phyloP scores from a whole-genome alignment of 2,329 filamentous ascomycete species.

The Alternaria tenuissima region DNA sequence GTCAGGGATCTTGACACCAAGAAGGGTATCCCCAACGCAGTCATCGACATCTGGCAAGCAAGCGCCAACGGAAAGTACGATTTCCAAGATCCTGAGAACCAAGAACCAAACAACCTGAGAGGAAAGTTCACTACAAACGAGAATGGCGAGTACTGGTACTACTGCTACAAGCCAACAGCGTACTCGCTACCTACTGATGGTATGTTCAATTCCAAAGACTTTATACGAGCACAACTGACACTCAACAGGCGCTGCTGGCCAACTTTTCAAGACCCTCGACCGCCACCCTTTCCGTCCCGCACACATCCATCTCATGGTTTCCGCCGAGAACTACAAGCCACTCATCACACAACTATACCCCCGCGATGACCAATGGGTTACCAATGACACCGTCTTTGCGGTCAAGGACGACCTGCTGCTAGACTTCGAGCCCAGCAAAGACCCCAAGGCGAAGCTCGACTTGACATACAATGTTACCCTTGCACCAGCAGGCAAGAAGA shows the following conservation, averaged over 20 bases:
- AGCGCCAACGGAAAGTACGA: constrained; percentile 79
- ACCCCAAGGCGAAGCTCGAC: constrained; percentile 65
- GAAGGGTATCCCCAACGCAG: constrained; percentile 71
- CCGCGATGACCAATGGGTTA: constrained; percentile 65
- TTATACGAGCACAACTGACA: constrained; percentile 5
- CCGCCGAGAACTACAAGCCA: constrained; percentile 64
- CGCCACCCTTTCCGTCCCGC: constrained; percentile 68
- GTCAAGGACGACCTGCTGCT: constrained; percentile 69
- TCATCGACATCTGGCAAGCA: constrained; percentile 82
- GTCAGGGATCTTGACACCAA: constrained; percentile 71
- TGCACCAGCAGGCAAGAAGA: constrained; percentile 52
- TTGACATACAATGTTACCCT: constrained; percentile 69
- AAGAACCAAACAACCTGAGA: constrained; percentile 76
- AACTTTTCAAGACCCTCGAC: constrained; percentile 63
- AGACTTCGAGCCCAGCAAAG: constrained; percentile 63
- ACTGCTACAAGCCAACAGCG: constrained; percentile 77
- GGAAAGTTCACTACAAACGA: constrained; percentile 77
- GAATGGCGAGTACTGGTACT: constrained; percentile 75
- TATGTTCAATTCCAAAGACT: constrained; percentile 18
- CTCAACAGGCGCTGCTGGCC: constrained; percentile 58
- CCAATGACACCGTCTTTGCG: constrained; percentile 68
- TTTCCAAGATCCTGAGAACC: constrained; percentile 76
- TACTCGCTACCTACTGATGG: constrained; percentile 75
- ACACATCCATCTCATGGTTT: constrained; percentile 67
- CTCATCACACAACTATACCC: constrained; percentile 68